Conservation (phyloP, 768 basidiomycete species). For the Pulveroboletus sp. region DNA sequence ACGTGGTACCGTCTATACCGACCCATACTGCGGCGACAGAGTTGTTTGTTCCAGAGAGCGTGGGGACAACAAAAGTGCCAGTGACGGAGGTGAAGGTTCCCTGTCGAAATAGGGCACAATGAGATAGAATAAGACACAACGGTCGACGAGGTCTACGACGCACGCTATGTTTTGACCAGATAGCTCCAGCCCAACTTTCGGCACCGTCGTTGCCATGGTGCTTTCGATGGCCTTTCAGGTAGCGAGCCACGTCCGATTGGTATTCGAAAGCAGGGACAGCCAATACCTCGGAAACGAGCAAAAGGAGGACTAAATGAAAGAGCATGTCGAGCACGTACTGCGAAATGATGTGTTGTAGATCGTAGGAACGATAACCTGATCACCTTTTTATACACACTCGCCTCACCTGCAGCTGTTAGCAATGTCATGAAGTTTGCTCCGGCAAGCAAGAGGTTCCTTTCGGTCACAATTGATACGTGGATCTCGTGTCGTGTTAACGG, state of each 20-base stretch:
- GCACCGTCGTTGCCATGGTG: neutral
- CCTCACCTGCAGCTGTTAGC: neutral
- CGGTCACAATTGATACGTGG: too few species aligned
- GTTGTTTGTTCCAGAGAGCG: neutral
- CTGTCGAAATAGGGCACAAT: neutral
- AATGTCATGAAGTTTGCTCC: too few species aligned
- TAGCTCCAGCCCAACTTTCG: conserved; percentile 2
- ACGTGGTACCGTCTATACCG: conserved; percentile 12
- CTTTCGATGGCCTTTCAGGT: neutral
- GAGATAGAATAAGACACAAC: neutral
- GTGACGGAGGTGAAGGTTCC: conserved; percentile 11
- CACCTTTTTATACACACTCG: neutral
- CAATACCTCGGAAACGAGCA: neutral
- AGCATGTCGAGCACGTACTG: neutral
- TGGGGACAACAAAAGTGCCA: conserved; percentile 10
- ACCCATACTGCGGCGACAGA: conserved; percentile 10
- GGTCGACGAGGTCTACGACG: neutral
- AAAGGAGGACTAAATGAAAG: neutral
- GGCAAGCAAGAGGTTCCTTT: too few species aligned
- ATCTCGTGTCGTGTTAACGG: too few species aligned
- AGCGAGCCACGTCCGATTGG: neutral
- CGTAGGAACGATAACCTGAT: neutral
- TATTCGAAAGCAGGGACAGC: neutral
- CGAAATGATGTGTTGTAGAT: neutral
- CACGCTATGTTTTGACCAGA: neutral